Base-by-base conservation (phyloP, 169 alveolate species). In the Theileria luwenshuni region DNA sequence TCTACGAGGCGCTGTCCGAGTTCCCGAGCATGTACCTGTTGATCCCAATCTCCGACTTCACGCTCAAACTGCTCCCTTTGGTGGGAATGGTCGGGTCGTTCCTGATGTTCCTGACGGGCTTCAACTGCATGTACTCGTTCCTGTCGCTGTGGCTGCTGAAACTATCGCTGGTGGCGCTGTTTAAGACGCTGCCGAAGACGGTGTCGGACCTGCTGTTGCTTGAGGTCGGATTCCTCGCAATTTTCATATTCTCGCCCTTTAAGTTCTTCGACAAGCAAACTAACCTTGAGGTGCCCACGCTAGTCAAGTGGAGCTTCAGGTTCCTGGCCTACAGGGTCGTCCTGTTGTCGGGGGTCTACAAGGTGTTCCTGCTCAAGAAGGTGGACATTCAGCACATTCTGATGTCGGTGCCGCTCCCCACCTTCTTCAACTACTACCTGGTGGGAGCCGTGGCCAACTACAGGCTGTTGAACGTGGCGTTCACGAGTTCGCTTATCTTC, bases 201-300 rank as follows among this genome's bases (percentile, higher is more conserved):
- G 69, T 42, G 17, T 19, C 76, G n/a, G 85, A 81, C 38, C 49
- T 81, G 80, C 52, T 81, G 69, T 42, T 81, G 33, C 41, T 81
- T 17, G 89, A 81, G 33, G 74, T 42, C 28, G 85, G 85, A 7
- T 81, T 81, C 41, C 45, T 81, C 2, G 51, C 89, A 7, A 61
- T 64, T 8, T 81, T 81, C 63, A 30, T 74, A 30, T 68, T 42
- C 47, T 64, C 84, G 27, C 89, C 89, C 6, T 79, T 79, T 27
- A 43, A 41, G 5, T 28, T 72, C 23, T 73, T 81, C 58, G 85
- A 76, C 5, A 52, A 68, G 19, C 47, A 48, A 28, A 45, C 49
- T 43, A 64, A 64, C 17, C 64, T 83, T 65, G 65, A 62, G 2
- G 68, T 74, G 27, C 85, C 89, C n/a, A 10, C 32, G 7, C 19